These are phyloP conservation scores for Lathyrus aphaca DNA, from an alignment of 306 rosid species.

Conservation along the genomic window DNA sequence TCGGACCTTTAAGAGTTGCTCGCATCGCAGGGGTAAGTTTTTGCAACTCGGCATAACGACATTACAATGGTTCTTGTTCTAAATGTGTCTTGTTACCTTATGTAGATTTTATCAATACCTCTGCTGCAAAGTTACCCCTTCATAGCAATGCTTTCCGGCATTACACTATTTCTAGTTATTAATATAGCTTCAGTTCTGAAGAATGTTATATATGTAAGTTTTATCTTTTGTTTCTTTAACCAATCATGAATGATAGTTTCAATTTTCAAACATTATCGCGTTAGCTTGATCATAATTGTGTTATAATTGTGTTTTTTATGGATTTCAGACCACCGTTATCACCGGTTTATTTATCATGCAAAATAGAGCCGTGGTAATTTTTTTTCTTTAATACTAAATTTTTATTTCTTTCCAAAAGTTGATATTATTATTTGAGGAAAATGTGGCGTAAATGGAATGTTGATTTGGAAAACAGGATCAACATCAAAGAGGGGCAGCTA, in stretches of 20 bases:
- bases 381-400: too few relatives aligned
- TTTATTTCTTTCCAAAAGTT: background rate
- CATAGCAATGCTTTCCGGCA: constrained; percentile 57
- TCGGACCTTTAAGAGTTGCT: too few relatives aligned
- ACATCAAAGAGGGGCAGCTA: constrained; percentile 77
- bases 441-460: background rate
- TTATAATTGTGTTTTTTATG: background rate
- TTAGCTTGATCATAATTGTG: background rate
- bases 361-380: constrained; percentile 77
- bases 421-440: background rate
- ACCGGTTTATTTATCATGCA: constrained; percentile 68
- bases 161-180: constrained; percentile 42
- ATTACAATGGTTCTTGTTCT: background rate
- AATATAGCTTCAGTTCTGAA: constrained; percentile 55
- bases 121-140: constrained; percentile 67
- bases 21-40: too few relatives aligned
- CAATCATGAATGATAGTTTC: constrained; percentile 6
- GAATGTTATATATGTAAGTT: constrained; percentile 61
- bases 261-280: background rate
- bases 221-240: too few relatives aligned
- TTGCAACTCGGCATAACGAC: background rate
- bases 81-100: constrained; percentile 23
- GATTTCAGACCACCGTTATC: constrained; percentile 45
- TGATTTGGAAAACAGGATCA: constrained; percentile 59
- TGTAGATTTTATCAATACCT: constrained; percentile 64